A percentile compares a stretch with the other conserved stretches of the same genome.
Conservation (phyloP, 2,329 filamentous ascomycete genomes). For the Pezicula carpinea region DNA sequence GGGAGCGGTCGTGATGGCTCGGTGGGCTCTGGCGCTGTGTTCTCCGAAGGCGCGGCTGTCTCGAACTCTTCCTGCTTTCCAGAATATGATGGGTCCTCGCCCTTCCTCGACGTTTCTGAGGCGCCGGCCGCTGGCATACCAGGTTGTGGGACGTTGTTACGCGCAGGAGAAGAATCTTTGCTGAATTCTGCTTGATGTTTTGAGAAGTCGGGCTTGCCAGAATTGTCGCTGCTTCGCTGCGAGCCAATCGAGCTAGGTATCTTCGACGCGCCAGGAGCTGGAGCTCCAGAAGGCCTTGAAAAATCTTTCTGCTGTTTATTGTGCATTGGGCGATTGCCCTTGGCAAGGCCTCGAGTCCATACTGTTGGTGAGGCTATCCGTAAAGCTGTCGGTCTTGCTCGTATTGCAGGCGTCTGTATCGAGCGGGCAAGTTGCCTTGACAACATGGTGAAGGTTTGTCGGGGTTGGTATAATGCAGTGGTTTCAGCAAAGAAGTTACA, state of each 20-base stretch:
- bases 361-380: conserved; percentile 31
- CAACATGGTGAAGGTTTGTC: conserved; percentile 24
- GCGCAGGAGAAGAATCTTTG: conserved; percentile 11
- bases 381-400: conserved; percentile 21
- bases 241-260: conserved; percentile 8
- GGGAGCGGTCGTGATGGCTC: conserved; percentile 62
- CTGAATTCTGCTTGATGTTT: conserved; percentile 14
- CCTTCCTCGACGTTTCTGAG: conserved; percentile 9
- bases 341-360: conserved; percentile 42
- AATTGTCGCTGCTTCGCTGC: conserved; percentile 12
- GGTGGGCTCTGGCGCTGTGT: conserved; percentile 30
- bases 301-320: conserved; percentile 21
- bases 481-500: conserved; percentile 26
- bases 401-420: conserved; percentile 20
- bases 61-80: conserved; percentile 26
- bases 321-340: conserved; percentile 29
- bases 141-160: conserved; percentile 11
- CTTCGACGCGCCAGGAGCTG: conserved; percentile 7
- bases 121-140: conserved; percentile 12
- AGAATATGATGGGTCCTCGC: conserved; percentile 15
- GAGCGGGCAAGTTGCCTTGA: conserved; percentile 24
- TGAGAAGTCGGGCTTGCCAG: conserved; percentile 15
- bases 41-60: conserved; percentile 29
- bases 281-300: conserved; percentile 12
- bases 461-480: conserved; percentile 7